Conservation (phyloP, 1,139 yeast species). For the Candida sp. region DNA sequence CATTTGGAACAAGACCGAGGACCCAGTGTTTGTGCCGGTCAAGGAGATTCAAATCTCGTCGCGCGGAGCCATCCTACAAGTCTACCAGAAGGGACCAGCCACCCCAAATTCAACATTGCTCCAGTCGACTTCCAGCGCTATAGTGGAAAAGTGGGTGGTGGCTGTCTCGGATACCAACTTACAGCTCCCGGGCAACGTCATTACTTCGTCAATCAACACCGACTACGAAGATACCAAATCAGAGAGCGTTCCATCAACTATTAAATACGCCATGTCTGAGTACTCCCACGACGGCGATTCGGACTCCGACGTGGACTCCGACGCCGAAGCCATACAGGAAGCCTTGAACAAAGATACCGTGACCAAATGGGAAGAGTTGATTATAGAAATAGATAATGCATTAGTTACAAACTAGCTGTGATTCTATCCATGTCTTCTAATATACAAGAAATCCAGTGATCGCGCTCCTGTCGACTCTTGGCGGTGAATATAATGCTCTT, state of each 20-base stretch:
- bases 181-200: constrained; percentile 35
- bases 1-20: constrained; percentile 20
- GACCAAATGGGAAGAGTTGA: constrained; percentile 9
- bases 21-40: constrained; percentile 9
- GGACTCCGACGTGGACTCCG: constrained; percentile 11
- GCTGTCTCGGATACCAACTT: constrained; percentile 39
- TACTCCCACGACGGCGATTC: constrained; percentile 5
- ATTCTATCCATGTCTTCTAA: constrained; percentile 65
- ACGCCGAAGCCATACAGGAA: constrained; percentile 11
- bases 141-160: constrained; percentile 51
- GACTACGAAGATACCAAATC: neutral
- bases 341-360: constrained; percentile 4
- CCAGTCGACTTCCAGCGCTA: constrained; percentile 19
- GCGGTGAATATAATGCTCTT: constrained; percentile 77
- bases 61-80: constrained; percentile 10
- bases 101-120: constrained; percentile 3
- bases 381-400: constrained; percentile 10
- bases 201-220: constrained; percentile 38
- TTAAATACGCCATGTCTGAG: neutral
- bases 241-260: neutral
- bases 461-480: constrained; percentile 81
- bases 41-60: constrained; percentile 11
- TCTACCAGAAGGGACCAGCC: constrained; percentile 2
- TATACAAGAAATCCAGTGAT: constrained; percentile 76
- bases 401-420: constrained; percentile 8